Evolutionary conservation across 768 basidiomycete species (phyloP).

Genomic region (Auricularia sp.): DNA sequence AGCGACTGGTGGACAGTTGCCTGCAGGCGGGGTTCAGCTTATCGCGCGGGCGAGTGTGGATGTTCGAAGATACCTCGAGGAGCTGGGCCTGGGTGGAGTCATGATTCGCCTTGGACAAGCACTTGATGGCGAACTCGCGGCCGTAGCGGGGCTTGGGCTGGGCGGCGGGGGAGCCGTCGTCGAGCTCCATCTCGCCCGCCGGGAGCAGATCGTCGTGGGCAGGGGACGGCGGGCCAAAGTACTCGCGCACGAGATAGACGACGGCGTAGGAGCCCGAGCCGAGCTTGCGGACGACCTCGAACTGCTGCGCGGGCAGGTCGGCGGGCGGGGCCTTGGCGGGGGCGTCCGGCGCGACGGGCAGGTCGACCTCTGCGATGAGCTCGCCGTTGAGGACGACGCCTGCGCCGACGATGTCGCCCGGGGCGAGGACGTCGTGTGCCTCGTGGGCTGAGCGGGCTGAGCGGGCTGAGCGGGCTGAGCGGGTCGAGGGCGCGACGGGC

Average conservation of each 20-base stretch:
- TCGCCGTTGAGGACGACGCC: constrained; percentile 60
- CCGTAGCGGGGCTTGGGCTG: constrained; percentile 42
- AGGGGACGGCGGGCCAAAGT: constrained; percentile 20
- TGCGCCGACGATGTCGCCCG: constrained; percentile 65
- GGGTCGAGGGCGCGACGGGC: constrained; percentile 2
- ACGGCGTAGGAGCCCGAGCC: constrained; percentile 89
- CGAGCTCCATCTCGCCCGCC: constrained; percentile 19
- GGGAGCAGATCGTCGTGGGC: constrained; percentile 15
- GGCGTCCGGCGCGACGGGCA: constrained; percentile 21
- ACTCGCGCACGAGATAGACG: constrained; percentile 83
- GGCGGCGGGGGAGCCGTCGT: constrained; percentile 36
- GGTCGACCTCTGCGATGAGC: constrained; percentile 46
- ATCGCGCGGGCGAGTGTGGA: background rate
- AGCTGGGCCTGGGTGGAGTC: constrained; percentile 84
- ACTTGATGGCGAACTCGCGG: constrained; percentile 89
- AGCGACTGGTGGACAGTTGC: constrained; percentile 93
- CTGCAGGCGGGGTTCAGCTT: constrained; percentile 25
- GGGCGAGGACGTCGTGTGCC: constrained; percentile 54
- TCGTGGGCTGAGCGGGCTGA: constrained; percentile 39
- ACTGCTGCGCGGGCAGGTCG: constrained; percentile 45
- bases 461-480: background rate
- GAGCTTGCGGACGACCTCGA: constrained; percentile 76
- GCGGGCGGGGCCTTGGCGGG: constrained; percentile 8
- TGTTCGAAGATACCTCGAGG: constrained; percentile 54
- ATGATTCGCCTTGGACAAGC: constrained; percentile 85